Evolutionary conservation across 2,329 filamentous ascomycete genomes (phyloP), one percentile per base, ranked within the genome.

Genomic region (Botryotinia narcissicola): DNA sequence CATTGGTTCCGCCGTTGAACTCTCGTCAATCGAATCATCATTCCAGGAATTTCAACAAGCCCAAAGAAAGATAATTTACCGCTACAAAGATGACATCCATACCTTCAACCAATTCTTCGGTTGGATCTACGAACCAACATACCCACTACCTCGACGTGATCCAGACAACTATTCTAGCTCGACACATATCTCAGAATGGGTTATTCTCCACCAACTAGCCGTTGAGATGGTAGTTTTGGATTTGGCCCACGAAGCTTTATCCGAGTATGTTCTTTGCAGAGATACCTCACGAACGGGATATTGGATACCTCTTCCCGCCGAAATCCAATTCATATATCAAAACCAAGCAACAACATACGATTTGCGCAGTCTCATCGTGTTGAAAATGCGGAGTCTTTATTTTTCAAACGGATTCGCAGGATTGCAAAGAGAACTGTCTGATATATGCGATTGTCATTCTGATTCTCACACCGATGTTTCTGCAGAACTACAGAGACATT

Each of bases 271-370:
- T 7, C 40, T 66, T 46, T 62, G 59, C 12, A 54, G 40, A 22
- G 44, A 48, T 10, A 20, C 18, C 1, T 20, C 44, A 25, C n/a
- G 22, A 6, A 64, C 46, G 2, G 59, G 60, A 29, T 57, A 37
- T 10, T 73, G 71, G 71, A 37, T 70, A 42, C 71, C 71, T 3
- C 32, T 71, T 2, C 22, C 12, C 0, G 44, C 60, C 1, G 72
- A 73, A 57, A 71, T 73, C 29, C 46, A 42, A 9, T 73, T 54
- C 9, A 70, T 73, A 9, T 73, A 73, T 25, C 18, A 40, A 3
- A 4, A 35, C 2, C 29, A n/a, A 9, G 40, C 20, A 6, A 40
- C 40, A 4, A 71, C 48, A 20, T 12, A 32, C n/a, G 35, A 22
- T 44, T 25, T 71, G 0, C 44, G 67, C 35, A 59, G 29, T 9